phyloP scores from a whole-genome alignment of 2,329 filamentous ascomycete species.

The Cephalotrichum gorgonifer region DNA sequence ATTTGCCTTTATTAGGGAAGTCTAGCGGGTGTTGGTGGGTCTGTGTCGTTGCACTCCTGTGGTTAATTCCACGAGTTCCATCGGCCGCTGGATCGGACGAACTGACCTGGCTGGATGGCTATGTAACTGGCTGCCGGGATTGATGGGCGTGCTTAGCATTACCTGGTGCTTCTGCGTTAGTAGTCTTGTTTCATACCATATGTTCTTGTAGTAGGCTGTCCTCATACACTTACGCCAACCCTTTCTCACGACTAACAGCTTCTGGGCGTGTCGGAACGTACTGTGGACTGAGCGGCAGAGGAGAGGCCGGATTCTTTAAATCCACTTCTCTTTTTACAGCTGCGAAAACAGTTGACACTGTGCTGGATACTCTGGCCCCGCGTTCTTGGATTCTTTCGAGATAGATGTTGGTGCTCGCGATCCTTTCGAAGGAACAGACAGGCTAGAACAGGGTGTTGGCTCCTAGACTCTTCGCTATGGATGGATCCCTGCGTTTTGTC shows the following conservation, averaged over 20 bases:
- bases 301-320: too few species aligned
- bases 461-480: not conserved
- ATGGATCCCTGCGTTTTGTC: not conserved
- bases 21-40: not conserved
- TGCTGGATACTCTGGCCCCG: too few species aligned
- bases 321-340: too few species aligned
- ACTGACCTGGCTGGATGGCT: not conserved
- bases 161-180: not conserved
- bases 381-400: not conserved
- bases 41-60: not conserved
- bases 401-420: not conserved
- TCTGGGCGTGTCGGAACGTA: not conserved
- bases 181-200: not conserved
- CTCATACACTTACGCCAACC: not conserved
- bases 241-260: not conserved
- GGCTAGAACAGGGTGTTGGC: not conserved
- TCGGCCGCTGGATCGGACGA: not conserved
- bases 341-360: too few species aligned
- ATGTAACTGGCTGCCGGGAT: not conserved
- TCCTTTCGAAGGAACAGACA: not conserved
- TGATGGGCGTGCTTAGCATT: not conserved
- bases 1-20: not conserved
- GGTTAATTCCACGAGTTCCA: not conserved
- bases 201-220: not conserved
- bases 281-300: too few species aligned